Percentiles rank a stretch among this genome's conserved stretches.
phyloP scores from a whole-genome alignment of 805 yeast species.

The Suhomyces tanzawaensis region DNA sequence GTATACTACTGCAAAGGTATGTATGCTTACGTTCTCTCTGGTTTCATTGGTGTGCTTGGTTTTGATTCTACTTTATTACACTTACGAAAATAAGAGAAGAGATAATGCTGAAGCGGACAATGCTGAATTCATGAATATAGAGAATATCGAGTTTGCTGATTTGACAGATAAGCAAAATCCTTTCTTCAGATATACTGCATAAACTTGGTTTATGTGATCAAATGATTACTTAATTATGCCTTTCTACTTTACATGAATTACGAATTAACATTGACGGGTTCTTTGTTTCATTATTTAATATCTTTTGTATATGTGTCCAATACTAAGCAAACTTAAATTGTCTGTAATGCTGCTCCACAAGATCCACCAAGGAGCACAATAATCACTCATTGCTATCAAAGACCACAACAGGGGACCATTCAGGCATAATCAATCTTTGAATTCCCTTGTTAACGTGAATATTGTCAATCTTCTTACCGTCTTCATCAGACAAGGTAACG shows the following conservation, averaged over 20 bases:
- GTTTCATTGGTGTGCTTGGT: constrained; percentile 26
- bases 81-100: constrained; percentile 36
- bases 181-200: constrained; percentile 45
- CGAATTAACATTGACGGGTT: too few relatives aligned
- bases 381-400: constrained; percentile 20
- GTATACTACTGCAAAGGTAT: constrained; percentile 40
- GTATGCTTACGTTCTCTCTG: constrained; percentile 36
- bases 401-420: constrained; percentile 32
- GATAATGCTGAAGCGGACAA: constrained; percentile 23
- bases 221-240: too few relatives aligned
- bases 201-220: too few relatives aligned
- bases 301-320: too few relatives aligned
- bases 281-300: too few relatives aligned
- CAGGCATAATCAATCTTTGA: constrained; percentile 32
- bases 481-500: constrained; percentile 34
- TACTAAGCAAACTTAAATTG: too few relatives aligned
- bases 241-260: too few relatives aligned
- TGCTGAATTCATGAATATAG: constrained; percentile 26
- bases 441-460: constrained; percentile 4
- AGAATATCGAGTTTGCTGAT: constrained; percentile 49
- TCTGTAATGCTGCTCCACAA: too few relatives aligned
- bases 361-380: too few relatives aligned
- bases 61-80: constrained; percentile 25
- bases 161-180: constrained; percentile 56
- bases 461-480: constrained; percentile 21